These are phyloP conservation scores for Exophiala sp. DNA, from an alignment of 2,329 filamentous ascomycete genomes.

Conservation along the genomic window DNA sequence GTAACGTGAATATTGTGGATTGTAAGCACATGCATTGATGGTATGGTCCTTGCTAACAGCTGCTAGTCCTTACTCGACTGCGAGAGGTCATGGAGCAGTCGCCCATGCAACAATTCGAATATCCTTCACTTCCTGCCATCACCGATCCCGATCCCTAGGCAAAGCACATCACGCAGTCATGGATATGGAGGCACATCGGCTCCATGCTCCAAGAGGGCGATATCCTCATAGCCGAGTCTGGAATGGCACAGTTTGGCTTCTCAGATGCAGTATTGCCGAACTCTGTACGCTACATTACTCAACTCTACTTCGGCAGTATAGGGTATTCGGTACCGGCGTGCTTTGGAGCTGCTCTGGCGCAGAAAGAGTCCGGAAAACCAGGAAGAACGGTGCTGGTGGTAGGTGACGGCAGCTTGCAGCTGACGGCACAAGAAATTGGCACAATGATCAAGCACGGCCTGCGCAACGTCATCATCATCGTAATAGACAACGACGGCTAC, in stretches of 20 bases:
- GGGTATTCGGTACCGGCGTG: conserved; percentile 22
- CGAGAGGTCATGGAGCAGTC: no score
- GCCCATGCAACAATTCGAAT: no score
- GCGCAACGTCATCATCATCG: conserved; percentile 16
- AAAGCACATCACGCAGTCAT: not conserved
- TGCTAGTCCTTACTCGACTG: no score
- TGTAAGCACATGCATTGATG: no score
- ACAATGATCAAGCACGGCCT: conserved; percentile 24
- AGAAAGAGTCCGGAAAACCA: conserved; percentile 11
- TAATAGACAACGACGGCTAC: conserved; percentile 28
- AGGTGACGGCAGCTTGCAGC: conserved; percentile 27
- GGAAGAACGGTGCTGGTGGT: conserved; percentile 22
- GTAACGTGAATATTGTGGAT: no score
- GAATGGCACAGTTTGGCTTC: conserved; percentile 26
- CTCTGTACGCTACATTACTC: conserved; percentile 18
- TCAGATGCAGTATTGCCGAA: conserved; percentile 16
- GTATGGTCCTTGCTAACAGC: no score
- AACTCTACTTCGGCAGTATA: conserved; percentile 25
- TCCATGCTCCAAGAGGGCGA: conserved; percentile 11
- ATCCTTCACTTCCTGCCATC: not conserved
- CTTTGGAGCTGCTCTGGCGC: conserved; percentile 22
- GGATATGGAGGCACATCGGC: not conserved
- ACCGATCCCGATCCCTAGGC: not conserved
- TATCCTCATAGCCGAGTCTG: conserved; percentile 23
- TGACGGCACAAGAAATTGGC: conserved; percentile 27